Evolutionary conservation across 352 stramenopile genomes (phyloP).

Genomic region (Phytopythium litorale): DNA sequence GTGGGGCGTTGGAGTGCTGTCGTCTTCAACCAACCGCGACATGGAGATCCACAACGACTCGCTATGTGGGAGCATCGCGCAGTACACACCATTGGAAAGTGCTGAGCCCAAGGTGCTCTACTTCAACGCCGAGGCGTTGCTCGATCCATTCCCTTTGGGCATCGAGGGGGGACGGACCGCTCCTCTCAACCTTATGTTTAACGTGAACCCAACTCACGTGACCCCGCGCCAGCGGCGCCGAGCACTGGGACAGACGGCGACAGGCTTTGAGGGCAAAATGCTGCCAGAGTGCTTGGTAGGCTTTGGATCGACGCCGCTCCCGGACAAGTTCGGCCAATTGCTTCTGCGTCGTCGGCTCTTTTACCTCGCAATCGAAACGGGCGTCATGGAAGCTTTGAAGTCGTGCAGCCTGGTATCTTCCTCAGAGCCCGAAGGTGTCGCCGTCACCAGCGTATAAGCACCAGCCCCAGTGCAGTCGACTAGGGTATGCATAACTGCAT

Average conservation of each 20-base stretch:
- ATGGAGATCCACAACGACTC: conserved; percentile 13
- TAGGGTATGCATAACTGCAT: not conserved
- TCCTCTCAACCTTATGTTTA: conserved; percentile 20
- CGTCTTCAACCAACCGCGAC: conserved; percentile 11
- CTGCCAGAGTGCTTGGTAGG: conserved; percentile 13
- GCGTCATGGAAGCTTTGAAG: not conserved
- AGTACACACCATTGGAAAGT: conserved; percentile 18
- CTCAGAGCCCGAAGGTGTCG: not conserved
- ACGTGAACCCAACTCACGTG: conserved; percentile 31
- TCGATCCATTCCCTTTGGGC: conserved; percentile 18
- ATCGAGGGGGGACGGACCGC: not conserved
- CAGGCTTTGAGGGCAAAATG: not conserved
- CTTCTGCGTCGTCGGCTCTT: conserved; percentile 12
- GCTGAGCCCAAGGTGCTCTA: conserved; percentile 21
- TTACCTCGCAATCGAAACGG: conserved; percentile 4
- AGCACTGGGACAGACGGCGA: not conserved
- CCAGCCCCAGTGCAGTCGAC: not conserved
- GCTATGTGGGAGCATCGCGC: conserved; percentile 17
- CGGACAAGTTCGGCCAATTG: conserved; percentile 7
- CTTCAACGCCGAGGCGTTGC: conserved; percentile 29
- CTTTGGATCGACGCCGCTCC: conserved; percentile 15
- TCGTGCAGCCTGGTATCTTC: not conserved
- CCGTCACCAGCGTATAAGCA: not conserved
- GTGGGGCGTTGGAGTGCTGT: conserved; percentile 15
- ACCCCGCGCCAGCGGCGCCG: conserved; percentile 19